A percentile compares a stretch with the other conserved stretches of the same genome.
Conservation (phyloP, 2,329 filamentous ascomycete species). For the Trichoderma semiorbis region DNA sequence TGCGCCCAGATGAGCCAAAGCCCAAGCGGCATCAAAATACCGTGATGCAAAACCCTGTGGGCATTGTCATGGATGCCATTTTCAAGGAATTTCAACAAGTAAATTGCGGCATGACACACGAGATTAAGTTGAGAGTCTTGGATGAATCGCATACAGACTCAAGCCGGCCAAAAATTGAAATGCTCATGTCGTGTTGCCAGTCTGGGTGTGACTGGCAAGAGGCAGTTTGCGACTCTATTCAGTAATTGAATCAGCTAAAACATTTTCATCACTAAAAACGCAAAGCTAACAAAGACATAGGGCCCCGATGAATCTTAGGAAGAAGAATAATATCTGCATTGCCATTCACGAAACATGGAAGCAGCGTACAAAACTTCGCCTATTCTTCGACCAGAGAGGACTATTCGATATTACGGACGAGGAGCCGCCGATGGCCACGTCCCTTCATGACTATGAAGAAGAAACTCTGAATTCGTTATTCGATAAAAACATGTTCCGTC, state of each 20-base stretch:
- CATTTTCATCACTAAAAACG: neutral
- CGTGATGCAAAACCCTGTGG: neutral
- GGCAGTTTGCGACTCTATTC: slow-evolving; percentile 7
- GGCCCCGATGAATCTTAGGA: neutral
- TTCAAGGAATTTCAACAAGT: slow-evolving; percentile 14
- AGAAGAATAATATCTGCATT: slow-evolving; percentile 8
- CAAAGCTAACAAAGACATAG: neutral
- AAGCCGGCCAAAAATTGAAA: neutral
- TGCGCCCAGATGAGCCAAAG: neutral
- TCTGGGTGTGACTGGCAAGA: slow-evolving; percentile 14
- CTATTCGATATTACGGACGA: slow-evolving; percentile 14
- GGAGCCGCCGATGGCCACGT: slow-evolving; percentile 1
- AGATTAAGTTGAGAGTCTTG: slow-evolving; percentile 11
- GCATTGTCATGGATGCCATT: slow-evolving; percentile 6
- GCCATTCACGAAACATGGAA: slow-evolving; percentile 2
- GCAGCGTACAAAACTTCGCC: slow-evolving; percentile 8
- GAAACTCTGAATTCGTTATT: slow-evolving; percentile 7
- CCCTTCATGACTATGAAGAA: neutral
- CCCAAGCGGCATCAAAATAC: neutral
- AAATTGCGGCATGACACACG: neutral
- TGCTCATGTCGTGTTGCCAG: slow-evolving; percentile 16
- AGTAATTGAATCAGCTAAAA: neutral
- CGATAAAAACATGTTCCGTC: slow-evolving; percentile 8
- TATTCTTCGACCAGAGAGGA: slow-evolving; percentile 13
- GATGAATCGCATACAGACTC: neutral